These are phyloP conservation scores for Metschnikowia cubensis DNA, from an alignment of 805 yeast genomes.

Conservation along the genomic window DNA sequence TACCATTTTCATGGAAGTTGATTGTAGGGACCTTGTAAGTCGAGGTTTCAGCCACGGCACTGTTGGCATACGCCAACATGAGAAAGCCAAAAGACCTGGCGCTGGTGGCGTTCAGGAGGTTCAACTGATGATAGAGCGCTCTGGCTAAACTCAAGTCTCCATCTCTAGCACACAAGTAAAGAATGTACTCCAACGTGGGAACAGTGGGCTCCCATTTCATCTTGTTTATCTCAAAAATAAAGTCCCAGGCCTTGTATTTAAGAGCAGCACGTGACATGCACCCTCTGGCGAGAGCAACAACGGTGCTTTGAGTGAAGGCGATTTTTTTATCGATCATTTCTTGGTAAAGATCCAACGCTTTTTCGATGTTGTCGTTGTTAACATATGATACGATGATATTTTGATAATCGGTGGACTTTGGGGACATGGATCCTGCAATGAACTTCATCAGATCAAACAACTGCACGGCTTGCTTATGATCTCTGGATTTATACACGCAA, in stretches of 20 bases:
- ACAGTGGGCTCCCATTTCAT: slow-evolving; percentile 40
- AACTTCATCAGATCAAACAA: slow-evolving; percentile 86
- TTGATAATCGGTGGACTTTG: slow-evolving; percentile 65
- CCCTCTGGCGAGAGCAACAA: slow-evolving; percentile 61
- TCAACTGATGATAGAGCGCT: slow-evolving; percentile 53
- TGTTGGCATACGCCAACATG: slow-evolving; percentile 47
- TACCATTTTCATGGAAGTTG: slow-evolving; percentile 43
- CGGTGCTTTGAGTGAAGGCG: slow-evolving; percentile 32
- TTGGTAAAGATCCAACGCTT: slow-evolving; percentile 68
- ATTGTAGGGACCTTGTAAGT: slow-evolving; percentile 21
- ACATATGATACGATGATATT: slow-evolving; percentile 67
- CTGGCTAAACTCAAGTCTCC: slow-evolving; percentile 74
- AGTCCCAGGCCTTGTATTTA: slow-evolving; percentile 68
- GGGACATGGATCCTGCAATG: slow-evolving; percentile 58
- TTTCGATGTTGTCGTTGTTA: slow-evolving; percentile 60
- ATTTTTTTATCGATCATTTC: slow-evolving; percentile 50
- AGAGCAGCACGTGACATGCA: slow-evolving; percentile 53
- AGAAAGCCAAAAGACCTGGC: slow-evolving; percentile 43
- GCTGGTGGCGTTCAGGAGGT: slow-evolving; percentile 32
- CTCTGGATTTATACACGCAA: slow-evolving; percentile 48
- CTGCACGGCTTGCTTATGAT: slow-evolving; percentile 59
- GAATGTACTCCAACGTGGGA: slow-evolving; percentile 59
- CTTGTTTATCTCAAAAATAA: slow-evolving; percentile 60
- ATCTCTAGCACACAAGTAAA: slow-evolving; percentile 72
- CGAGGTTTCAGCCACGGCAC: slow-evolving; percentile 17